Evolutionary conservation across 331 rosid species (phyloP).

Genomic region (Ulmus americana): DNA sequence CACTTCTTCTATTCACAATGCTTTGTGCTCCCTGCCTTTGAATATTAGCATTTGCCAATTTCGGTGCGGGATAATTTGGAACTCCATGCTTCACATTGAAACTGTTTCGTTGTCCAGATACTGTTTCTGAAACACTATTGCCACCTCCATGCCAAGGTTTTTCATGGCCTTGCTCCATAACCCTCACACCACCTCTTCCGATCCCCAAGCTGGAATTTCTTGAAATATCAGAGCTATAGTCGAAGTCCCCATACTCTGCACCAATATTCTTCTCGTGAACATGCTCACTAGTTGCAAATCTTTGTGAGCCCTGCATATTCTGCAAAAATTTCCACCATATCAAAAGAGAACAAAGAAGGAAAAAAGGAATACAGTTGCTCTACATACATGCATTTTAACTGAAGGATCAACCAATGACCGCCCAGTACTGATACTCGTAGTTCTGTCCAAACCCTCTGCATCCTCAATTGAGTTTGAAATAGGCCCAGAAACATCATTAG

Average conservation of each 20-base stretch:
- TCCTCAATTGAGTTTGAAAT: conserved; percentile 45
- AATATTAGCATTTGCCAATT: conserved; percentile 46
- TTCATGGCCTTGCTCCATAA: conserved; percentile 48
- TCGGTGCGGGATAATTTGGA: conserved; percentile 45
- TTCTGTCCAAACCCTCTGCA: conserved; percentile 41
- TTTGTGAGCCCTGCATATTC: conserved; percentile 48
- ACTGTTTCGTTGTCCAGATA: conserved; percentile 63
- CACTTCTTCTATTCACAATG: conserved; percentile 33
- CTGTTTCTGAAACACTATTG: conserved; percentile 39
- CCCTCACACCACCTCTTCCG: conserved; percentile 46
- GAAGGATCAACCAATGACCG: conserved; percentile 65
- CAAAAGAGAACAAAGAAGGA: conserved; percentile 13
- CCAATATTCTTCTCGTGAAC: conserved; percentile 55
- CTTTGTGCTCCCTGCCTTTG: conserved; percentile 39
- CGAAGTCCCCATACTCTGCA: conserved; percentile 50
- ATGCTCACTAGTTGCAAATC: conserved; percentile 47
- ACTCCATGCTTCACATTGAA: conserved; percentile 50
- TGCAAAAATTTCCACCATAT: conserved; percentile 41
- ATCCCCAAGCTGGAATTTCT: conserved; percentile 40
- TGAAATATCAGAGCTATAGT: conserved; percentile 50
- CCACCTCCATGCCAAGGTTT: conserved; percentile 54
- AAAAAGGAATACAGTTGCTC: conserved; percentile 14
- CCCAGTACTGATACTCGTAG: conserved; percentile 38
- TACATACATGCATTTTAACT: conserved; percentile 47
- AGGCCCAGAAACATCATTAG: conserved; percentile 46